phyloP scores from a whole-genome alignment of 1,284 basidiomycete species.

The Boletus smithii region DNA sequence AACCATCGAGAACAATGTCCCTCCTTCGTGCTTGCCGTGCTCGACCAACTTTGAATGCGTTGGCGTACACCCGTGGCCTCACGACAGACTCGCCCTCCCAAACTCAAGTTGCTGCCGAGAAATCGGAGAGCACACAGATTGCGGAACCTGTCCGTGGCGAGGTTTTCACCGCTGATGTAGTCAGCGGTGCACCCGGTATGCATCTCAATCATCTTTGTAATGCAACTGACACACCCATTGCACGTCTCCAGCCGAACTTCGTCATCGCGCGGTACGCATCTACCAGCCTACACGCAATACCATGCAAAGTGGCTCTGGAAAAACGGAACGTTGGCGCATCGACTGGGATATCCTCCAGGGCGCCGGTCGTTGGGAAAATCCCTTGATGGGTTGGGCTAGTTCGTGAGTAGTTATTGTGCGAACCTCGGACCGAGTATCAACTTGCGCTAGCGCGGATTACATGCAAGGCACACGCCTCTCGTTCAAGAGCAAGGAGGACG shows the following conservation, averaged over 20 bases:
- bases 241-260: slow-evolving; percentile 64
- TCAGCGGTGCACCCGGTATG: slow-evolving; percentile 78
- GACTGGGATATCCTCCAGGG: slow-evolving; percentile 93
- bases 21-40: slow-evolving; percentile 39
- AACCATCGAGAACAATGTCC: slow-evolving; percentile 36
- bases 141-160: slow-evolving; percentile 46
- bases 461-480: slow-evolving; percentile 90
- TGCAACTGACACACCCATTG: background rate
- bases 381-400: slow-evolving; percentile 96
- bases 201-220: slow-evolving; percentile 6
- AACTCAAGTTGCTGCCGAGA: slow-evolving; percentile 23
- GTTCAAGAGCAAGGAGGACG: slow-evolving; percentile 90
- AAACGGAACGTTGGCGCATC: slow-evolving; percentile 88
- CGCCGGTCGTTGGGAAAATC: slow-evolving; percentile 95
- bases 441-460: slow-evolving; percentile 78
- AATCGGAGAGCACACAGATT: slow-evolving; percentile 31
- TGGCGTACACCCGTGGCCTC: slow-evolving; percentile 21
- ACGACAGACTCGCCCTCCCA: slow-evolving; percentile 20
- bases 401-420: slow-evolving; percentile 56
- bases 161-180: slow-evolving; percentile 68
- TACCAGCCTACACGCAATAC: slow-evolving; percentile 93
- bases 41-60: slow-evolving; percentile 24
- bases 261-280: slow-evolving; percentile 86
- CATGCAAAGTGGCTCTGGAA: slow-evolving; percentile 90
- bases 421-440: background rate